Conservation (phyloP, 331 rosid genomes). For the Phaseolus coccineus region DNA sequence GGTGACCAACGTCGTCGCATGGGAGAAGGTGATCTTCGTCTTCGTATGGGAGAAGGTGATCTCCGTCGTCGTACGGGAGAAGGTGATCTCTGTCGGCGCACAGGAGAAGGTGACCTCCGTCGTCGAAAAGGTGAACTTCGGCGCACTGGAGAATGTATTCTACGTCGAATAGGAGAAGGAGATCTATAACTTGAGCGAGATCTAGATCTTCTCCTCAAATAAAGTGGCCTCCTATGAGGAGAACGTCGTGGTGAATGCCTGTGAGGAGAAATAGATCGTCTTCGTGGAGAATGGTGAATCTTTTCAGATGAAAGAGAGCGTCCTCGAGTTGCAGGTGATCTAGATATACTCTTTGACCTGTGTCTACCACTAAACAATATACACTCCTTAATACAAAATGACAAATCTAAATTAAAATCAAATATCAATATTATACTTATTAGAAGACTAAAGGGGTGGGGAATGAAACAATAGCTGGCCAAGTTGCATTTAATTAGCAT, state of each 20-base stretch:
- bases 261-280: constrained; percentile 57
- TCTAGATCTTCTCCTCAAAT: constrained; percentile 74
- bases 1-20: constrained; percentile 29
- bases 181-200: constrained; percentile 61
- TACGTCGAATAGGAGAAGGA: constrained; percentile 53
- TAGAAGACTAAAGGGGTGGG: background rate
- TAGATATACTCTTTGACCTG: constrained; percentile 68
- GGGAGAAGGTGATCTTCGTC: constrained; percentile 49
- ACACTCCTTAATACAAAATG: constrained; percentile 15
- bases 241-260: constrained; percentile 67
- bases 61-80: constrained; percentile 41
- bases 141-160: constrained; percentile 57
- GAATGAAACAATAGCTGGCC: constrained; percentile 17
- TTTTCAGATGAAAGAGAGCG: constrained; percentile 65
- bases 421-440: constrained; percentile 8
- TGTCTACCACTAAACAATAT: constrained; percentile 51
- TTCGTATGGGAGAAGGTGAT: constrained; percentile 45
- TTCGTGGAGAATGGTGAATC: constrained; percentile 56
- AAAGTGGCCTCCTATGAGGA: constrained; percentile 50
- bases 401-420: constrained; percentile 31
- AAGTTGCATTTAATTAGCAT: constrained; percentile 6
- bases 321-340: constrained; percentile 63
- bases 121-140: constrained; percentile 48
- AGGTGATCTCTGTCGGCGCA: constrained; percentile 35
- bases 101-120: constrained; percentile 46